Evolutionary conservation across 2,329 filamentous ascomycete genomes (phyloP).

Genomic region (Microsporum ferrugineum): DNA sequence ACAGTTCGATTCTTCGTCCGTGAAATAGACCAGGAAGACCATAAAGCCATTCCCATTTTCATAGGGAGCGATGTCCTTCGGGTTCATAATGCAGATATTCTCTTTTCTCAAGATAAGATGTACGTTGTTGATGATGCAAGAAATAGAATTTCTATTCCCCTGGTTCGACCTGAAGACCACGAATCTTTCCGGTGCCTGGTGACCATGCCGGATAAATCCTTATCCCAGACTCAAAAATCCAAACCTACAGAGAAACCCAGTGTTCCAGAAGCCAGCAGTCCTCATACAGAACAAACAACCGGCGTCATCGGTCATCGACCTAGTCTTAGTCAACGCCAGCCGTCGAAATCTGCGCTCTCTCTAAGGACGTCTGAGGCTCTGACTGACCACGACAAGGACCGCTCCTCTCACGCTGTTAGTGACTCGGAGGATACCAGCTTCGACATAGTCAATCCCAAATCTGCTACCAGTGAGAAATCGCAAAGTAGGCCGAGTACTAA

Average conservation of each 20-base stretch:
- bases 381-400: conserved; percentile 17
- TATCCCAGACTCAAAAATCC: conserved; percentile 10
- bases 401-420: conserved; percentile 10
- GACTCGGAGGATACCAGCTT: conserved; percentile 13
- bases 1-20: conserved; percentile 67
- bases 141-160: conserved; percentile 77
- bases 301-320: conserved; percentile 26
- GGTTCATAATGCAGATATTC: conserved; percentile 74
- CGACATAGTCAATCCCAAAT: conserved; percentile 16
- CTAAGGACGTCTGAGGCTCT: conserved; percentile 19
- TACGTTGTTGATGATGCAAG: conserved; percentile 76
- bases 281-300: conserved; percentile 6
- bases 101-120: conserved; percentile 86
- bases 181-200: conserved; percentile 64
- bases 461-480: conserved; percentile 22
- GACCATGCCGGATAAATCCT: conserved; percentile 37
- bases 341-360: conserved; percentile 18
- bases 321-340: conserved; percentile 17
- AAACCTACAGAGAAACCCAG: neutral
- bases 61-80: conserved; percentile 81
- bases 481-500: conserved; percentile 14
- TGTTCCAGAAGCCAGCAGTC: neutral
- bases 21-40: conserved; percentile 35
- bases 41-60: conserved; percentile 64
- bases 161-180: conserved; percentile 86